These are phyloP conservation scores for Flaveria ramosissima DNA, from an alignment of 129 eudicot genomes.

Conservation along the genomic window DNA sequence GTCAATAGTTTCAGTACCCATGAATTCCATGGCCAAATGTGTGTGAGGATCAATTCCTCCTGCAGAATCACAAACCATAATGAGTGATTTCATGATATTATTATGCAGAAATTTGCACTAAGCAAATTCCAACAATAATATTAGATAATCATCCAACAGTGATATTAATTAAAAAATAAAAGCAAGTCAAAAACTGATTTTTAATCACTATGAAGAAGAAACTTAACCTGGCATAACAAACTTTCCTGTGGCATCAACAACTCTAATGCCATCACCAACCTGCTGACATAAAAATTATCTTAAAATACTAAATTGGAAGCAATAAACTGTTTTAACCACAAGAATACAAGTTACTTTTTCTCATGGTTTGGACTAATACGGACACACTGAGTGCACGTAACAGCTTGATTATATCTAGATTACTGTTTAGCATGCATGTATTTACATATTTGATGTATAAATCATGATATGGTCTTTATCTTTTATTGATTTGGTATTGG, in stretches of 20 bases:
- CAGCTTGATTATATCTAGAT: no score
- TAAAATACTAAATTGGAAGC: not conserved
- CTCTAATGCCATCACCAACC: slow-evolving; percentile 77
- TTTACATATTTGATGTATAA: no score
- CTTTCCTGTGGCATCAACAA: slow-evolving; percentile 91
- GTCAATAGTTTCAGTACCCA: slow-evolving; percentile 93
- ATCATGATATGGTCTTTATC: no score
- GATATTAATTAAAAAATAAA: not conserved
- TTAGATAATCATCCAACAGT: slow-evolving; percentile 6
- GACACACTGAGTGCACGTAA: no score
- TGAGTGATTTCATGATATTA: slow-evolving; percentile 15
- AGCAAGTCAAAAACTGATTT: slow-evolving; percentile 6
- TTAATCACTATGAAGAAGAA: not conserved
- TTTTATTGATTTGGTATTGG: no score
- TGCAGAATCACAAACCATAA: slow-evolving; percentile 37
- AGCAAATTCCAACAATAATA: slow-evolving; percentile 2
- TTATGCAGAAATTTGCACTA: not conserved
- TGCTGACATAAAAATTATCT: slow-evolving; percentile 35
- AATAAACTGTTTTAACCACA: slow-evolving; percentile 10
- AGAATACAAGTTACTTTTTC: not conserved
- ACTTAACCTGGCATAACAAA: slow-evolving; percentile 93
- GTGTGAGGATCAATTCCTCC: slow-evolving; percentile 99
- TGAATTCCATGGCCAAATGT: slow-evolving; percentile 94
- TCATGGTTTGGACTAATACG: no score
- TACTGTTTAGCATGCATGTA: no score